These are phyloP conservation scores for Escovopsis sp. DNA, from an alignment of 2,329 filamentous ascomycete species.

Conservation along the genomic window DNA sequence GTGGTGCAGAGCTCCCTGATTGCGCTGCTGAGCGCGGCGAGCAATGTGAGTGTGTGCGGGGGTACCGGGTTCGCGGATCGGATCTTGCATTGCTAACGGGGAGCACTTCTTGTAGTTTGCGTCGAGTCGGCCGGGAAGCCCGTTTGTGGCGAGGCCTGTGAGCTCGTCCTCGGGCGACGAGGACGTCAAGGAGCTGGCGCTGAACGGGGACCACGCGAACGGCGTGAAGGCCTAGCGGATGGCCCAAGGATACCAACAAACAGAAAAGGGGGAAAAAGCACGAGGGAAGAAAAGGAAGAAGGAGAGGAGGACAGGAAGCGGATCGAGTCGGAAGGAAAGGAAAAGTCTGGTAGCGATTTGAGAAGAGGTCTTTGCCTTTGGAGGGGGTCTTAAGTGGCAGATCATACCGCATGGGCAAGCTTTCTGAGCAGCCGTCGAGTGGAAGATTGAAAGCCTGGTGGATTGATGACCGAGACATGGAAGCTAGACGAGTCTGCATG, in stretches of 20 bases:
- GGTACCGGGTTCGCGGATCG: too few relatives aligned
- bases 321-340: background rate
- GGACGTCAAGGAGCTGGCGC: slow-evolving; percentile 4
- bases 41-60: slow-evolving; percentile 74
- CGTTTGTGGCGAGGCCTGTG: slow-evolving; percentile 41
- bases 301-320: too few relatives aligned
- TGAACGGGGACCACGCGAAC: slow-evolving; percentile 5
- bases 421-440: too few relatives aligned
- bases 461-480: too few relatives aligned
- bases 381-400: too few relatives aligned
- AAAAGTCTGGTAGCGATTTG: background rate
- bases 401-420: too few relatives aligned
- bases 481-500: too few relatives aligned
- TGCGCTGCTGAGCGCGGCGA: slow-evolving; percentile 72
- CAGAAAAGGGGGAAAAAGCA: background rate
- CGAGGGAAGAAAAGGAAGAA: background rate
- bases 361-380: too few relatives aligned
- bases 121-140: slow-evolving; percentile 53
- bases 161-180: slow-evolving; percentile 8
- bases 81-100: too few relatives aligned
- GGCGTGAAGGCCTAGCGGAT: slow-evolving; percentile 7
- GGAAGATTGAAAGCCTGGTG: too few relatives aligned
- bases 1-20: slow-evolving; percentile 81
- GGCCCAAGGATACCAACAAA: slow-evolving; percentile 7
- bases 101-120: too few relatives aligned